phyloP scores from a whole-genome alignment of 2,329 filamentous ascomycete genomes.

The Microcera coccophila region DNA sequence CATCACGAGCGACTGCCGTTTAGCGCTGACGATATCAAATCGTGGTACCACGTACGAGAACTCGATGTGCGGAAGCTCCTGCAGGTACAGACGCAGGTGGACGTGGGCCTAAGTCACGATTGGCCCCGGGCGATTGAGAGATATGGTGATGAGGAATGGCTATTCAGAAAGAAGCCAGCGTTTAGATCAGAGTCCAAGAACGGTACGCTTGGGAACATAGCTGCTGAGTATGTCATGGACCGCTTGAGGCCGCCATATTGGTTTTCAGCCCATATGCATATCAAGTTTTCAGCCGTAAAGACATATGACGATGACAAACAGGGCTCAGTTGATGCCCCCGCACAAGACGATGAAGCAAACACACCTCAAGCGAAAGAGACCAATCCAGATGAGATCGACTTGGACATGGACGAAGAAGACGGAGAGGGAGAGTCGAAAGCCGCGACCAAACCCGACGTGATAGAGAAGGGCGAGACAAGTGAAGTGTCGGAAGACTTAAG shows the following conservation, averaged over 20 bases:
- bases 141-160: slow-evolving; percentile 62
- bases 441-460: slow-evolving; percentile 2
- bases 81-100: slow-evolving; percentile 79
- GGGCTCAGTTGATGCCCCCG: slow-evolving; percentile 15
- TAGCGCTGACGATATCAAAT: slow-evolving; percentile 68
- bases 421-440: slow-evolving; percentile 9
- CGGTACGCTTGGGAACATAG: slow-evolving; percentile 73
- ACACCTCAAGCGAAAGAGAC: slow-evolving; percentile 17
- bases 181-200: slow-evolving; percentile 73
- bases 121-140: slow-evolving; percentile 86
- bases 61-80: slow-evolving; percentile 87
- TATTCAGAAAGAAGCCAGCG: slow-evolving; percentile 71
- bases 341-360: slow-evolving; percentile 3
- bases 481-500: slow-evolving; percentile 61
- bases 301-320: slow-evolving; percentile 45
- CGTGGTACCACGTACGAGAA: slow-evolving; percentile 86
- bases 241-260: slow-evolving; percentile 77
- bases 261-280: slow-evolving; percentile 92
- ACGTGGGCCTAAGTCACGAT: slow-evolving; percentile 90
- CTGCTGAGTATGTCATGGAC: slow-evolving; percentile 77
- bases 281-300: slow-evolving; percentile 73
- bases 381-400: slow-evolving; percentile 68
- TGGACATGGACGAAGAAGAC: slow-evolving; percentile 59
- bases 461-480: slow-evolving; percentile 18
- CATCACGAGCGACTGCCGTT: slow-evolving; percentile 88